Base-by-base conservation (phyloP, 331 rosid genomes). In the Rhamnella rubrinervis region DNA sequence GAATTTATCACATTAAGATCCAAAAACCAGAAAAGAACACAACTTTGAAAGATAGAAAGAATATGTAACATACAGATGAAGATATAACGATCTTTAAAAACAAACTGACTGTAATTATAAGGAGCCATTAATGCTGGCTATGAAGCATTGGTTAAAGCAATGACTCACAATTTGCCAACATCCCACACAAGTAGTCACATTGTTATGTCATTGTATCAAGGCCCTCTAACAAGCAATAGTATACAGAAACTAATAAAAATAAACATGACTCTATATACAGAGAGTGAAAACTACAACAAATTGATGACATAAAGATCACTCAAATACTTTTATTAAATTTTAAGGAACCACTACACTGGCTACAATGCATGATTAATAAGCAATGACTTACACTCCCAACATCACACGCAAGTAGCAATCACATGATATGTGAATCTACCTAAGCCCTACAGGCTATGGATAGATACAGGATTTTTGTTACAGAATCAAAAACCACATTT, bases 1-100 rank as follows among this genome's bases (percentile, higher is more conserved):
- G 65, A 46, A 14, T 56, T 67, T 40, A 73, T 76, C 74, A 55
- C 37, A 66, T 67, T 26, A 67, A 38, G 60, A 37, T 38, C 49
- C 13, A 11, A 21, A 57, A 56, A 31, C 15, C 10, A 21, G 35
- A 62, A 20, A 60, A 55, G 41, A 10, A 18, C 62, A 70, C 47
- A 20, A 14, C 21, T 44, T 15, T 3, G 21, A 2, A 9, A 8
- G 49, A 44, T 9, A 6, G 41, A 65, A 21, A 50, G 20, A 61
- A 18, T 15, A 16, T 11, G 10, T 37, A 18, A 61, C 5, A 17
- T 44, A 44, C 49, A 44, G 14, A 9, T 44, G 49, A 44, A 11
- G 49, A 59, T 11, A 16, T 21, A 37, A 58, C 39, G 15, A 56
- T 64, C 49, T 44, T 44, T 44, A 1, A 4, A 44, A 44, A 44